Conservation (phyloP, 2,329 filamentous ascomycete species). For the Lecanicillium sp. region DNA sequence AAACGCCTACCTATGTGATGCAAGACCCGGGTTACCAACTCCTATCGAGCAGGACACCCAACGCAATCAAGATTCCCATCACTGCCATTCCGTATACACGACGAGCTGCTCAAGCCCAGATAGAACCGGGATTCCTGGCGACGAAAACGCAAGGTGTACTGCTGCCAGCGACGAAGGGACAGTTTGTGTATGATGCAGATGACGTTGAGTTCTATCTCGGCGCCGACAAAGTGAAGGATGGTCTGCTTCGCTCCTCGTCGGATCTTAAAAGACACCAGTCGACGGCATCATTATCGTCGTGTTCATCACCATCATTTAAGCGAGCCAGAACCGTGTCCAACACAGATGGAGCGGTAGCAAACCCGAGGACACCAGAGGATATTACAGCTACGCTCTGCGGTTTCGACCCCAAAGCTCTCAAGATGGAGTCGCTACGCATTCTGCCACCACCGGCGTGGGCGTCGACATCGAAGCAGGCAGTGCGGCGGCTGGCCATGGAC, state of each 20-base stretch:
- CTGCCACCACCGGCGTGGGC: slow-evolving; percentile 56
- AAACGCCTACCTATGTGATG: slow-evolving; percentile 19
- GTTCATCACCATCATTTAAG: not conserved
- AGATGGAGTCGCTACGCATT: not conserved
- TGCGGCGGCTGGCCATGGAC: slow-evolving; percentile 50
- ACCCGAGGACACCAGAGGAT: not conserved
- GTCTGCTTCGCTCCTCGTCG: too few species aligned
- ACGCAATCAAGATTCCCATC: slow-evolving; percentile 21
- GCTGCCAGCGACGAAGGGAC: not conserved
- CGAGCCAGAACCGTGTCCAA: not conserved
- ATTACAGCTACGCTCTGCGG: too few species aligned
- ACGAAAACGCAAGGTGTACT: too few species aligned
- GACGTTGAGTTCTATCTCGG: slow-evolving; percentile 1
- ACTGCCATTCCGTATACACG: slow-evolving; percentile 20
- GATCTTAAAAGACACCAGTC: too few species aligned
- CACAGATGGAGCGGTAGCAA: too few species aligned
- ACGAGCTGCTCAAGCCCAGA: too few species aligned
- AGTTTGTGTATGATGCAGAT: not conserved
- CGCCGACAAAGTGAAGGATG: not conserved
- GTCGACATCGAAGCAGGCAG: slow-evolving; percentile 51
- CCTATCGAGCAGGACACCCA: not conserved
- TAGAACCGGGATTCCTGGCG: too few species aligned
- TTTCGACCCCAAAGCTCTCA: not conserved
- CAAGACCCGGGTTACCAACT: slow-evolving; percentile 22
- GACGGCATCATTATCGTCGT: too few species aligned